Base-by-base conservation (phyloP, 2,329 filamentous ascomycete species). In the Talaromyces sp. region DNA sequence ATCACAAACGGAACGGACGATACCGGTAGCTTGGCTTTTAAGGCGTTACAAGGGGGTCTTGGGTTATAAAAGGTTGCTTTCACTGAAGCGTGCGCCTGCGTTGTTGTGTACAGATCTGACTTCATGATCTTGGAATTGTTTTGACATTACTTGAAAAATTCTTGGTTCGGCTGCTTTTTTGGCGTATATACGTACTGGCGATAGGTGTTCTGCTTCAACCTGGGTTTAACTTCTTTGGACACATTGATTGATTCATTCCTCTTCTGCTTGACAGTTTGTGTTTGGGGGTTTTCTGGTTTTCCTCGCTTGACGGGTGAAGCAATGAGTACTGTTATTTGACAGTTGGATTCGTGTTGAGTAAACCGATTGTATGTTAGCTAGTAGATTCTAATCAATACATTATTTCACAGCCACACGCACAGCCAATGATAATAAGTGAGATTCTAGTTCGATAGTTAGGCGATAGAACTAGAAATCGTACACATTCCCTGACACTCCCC, bases 11-110 rank as follows among this genome's bases (percentile, higher is more conserved):
- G 33, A 43, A 37, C 2, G 54, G 45, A 41, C 25, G 40, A 54
- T 60, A 56, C 21, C 39, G 33, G 33, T 35, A 31, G 46, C 17
- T 31, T 57, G 45, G 46, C 43, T 54, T 39, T 54, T 40, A 45
- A 21, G 55, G 54, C 51, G 60, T 60, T 60, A 37, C 35, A 37
- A 33, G 35, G 31, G 45, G 57, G 66, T 67, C 63, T 60, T 67
- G 66, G n/a, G 64, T 65, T 54, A 66, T 64, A 63, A 65, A 64
- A 64, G 61, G 54, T 61, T 61, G 57, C 61, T 58, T 60, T 53
- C n/a, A 36, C 6, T 50, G 58, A 25, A 54, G 45, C 54, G 53
- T 50, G 33, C n/a, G n/a, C 55, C 56, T 43, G 53, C 58, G 46
- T 57, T 51, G 35, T n/a, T 57, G 53, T 60, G 53, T 60, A 57